Evolutionary conservation across 768 basidiomycete genomes (phyloP).

Genomic region (Leccinum boreale): DNA sequence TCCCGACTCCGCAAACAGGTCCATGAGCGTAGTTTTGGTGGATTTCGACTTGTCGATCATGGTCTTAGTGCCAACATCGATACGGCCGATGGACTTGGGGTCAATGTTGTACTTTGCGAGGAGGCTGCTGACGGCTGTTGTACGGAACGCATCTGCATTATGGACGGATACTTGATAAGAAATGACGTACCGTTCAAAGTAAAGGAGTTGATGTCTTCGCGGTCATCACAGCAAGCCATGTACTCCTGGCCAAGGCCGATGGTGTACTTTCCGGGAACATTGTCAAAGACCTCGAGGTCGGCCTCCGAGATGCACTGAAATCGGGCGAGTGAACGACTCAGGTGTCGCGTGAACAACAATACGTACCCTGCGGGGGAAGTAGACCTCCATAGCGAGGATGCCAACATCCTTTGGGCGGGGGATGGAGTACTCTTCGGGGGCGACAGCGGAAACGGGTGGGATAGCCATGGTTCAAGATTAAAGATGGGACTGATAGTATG

Average conservation of each 20-base stretch:
- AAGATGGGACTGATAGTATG: background rate
- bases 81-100: constrained; percentile 93
- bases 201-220: constrained; percentile 99
- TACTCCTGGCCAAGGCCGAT: constrained; percentile 96
- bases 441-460: constrained; percentile 6
- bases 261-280: constrained; percentile 97
- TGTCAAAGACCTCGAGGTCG: constrained; percentile 91
- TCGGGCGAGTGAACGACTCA: constrained; percentile 1
- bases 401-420: constrained; percentile 89
- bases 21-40: constrained; percentile 98
- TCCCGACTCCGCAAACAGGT: constrained; percentile 88
- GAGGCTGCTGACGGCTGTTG: constrained; percentile 78
- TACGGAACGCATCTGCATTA: background rate
- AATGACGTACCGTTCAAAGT: constrained; percentile 77
- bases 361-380: constrained; percentile 88
- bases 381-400: constrained; percentile 89
- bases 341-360: constrained; percentile 9
- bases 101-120: constrained; percentile 94
- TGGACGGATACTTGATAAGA: background rate
- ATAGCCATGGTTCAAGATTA: constrained; percentile 22
- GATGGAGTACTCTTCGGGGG: constrained; percentile 13
- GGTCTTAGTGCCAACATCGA: constrained; percentile 98
- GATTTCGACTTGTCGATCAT: constrained; percentile 99
- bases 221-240: constrained; percentile 99
- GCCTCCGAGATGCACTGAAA: constrained; percentile 90